phyloP scores from a whole-genome alignment of 2,329 filamentous ascomycete genomes.

The Grosmannia clavigera region DNA sequence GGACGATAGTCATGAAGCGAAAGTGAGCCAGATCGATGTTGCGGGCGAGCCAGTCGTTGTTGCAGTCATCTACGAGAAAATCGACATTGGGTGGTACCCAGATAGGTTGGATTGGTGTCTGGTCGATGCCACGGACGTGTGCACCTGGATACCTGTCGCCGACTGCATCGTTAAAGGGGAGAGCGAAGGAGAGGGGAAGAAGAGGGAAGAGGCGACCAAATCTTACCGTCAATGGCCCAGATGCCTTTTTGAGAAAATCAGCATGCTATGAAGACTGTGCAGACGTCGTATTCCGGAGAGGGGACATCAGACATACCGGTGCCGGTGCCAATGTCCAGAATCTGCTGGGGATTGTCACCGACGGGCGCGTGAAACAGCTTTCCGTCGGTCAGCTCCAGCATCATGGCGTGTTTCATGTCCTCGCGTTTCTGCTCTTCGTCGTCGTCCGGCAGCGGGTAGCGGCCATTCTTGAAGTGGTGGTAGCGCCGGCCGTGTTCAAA shows the following conservation, averaged over 20 bases:
- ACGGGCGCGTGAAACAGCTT: constrained; percentile 29
- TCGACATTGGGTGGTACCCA: constrained; percentile 59
- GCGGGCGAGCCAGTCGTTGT: not conserved
- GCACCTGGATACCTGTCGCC: constrained; percentile 7
- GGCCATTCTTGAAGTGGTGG: constrained; percentile 17
- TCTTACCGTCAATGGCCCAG: constrained; percentile 22
- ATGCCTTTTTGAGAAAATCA: not conserved
- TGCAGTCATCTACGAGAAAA: constrained; percentile 56
- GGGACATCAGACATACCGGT: not conserved
- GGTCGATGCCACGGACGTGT: constrained; percentile 21
- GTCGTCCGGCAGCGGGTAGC: constrained; percentile 26
- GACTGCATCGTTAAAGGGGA: not conserved
- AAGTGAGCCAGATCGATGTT: constrained; percentile 40
- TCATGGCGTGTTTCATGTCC: constrained; percentile 32
- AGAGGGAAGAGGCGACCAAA: constrained; percentile 16
- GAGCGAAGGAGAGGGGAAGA: not conserved
- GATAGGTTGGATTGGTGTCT: constrained; percentile 34
- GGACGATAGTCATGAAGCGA: constrained; percentile 34
- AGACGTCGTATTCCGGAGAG: too few species aligned
- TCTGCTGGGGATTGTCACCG: constrained; percentile 13
- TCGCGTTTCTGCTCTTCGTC: constrained; percentile 31
- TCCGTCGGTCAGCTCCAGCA: constrained; percentile 31
- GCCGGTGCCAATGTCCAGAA: constrained; percentile 8
- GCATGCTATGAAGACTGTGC: not conserved
- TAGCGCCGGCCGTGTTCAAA: constrained; percentile 23